Conservation (phyloP, 495 filamentous ascomycete genomes). For the Letharia lupina region DNA sequence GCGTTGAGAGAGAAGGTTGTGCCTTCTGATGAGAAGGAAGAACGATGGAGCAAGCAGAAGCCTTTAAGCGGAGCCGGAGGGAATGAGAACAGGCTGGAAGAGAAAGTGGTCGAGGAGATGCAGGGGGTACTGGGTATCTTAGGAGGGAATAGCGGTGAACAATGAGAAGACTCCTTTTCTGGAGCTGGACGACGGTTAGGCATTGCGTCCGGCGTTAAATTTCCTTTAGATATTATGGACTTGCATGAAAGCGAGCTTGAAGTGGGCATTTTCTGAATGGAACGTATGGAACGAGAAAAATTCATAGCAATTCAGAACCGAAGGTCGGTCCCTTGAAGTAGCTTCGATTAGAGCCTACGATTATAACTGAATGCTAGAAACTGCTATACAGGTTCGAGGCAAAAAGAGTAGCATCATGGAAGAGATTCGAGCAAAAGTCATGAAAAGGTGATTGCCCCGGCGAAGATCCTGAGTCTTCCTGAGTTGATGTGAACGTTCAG, state of each 20-base stretch:
- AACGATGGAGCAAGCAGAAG: conserved; percentile 50
- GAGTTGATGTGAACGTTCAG: too few species aligned
- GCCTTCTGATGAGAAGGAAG: conserved; percentile 62
- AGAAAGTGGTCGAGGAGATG: conserved; percentile 61
- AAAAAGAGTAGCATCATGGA: background rate
- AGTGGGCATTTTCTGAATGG: background rate
- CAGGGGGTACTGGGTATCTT: conserved; percentile 19
- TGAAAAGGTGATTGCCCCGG: too few species aligned
- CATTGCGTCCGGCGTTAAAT: background rate
- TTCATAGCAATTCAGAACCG: background rate
- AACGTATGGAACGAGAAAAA: background rate
- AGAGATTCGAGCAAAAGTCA: too few species aligned
- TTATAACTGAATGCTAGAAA: background rate
- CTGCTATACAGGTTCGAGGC: too few species aligned
- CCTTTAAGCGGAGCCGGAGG: conserved; percentile 31
- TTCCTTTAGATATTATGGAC: background rate
- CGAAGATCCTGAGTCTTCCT: too few species aligned
- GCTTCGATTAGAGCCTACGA: background rate
- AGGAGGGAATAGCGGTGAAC: conserved; percentile 5
- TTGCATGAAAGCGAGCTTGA: background rate
- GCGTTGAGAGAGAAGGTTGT: conserved; percentile 59
- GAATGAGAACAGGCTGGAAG: conserved; percentile 57
- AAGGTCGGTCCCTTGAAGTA: background rate
- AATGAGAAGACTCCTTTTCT: background rate
- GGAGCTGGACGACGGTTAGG: background rate